Evolutionary conservation across 2,329 filamentous ascomycete genomes (phyloP).

Genomic region (Clonostachys rosea): DNA sequence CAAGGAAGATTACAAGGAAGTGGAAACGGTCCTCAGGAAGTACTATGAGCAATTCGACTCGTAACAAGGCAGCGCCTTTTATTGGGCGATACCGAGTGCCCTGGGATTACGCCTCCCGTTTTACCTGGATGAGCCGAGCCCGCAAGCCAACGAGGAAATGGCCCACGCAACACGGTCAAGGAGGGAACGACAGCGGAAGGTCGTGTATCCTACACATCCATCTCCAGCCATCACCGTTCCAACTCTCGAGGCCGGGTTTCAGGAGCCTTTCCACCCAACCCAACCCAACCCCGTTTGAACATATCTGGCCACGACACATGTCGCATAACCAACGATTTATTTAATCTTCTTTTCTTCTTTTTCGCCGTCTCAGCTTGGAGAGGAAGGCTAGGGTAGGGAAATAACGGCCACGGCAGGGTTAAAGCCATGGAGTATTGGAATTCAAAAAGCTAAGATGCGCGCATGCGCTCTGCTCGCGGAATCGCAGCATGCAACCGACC

Average conservation of each 20-base stretch:
- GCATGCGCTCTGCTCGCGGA: too few relatives aligned
- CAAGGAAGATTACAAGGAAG: constrained; percentile 72
- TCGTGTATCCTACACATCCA: too few relatives aligned
- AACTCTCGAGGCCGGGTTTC: too few relatives aligned
- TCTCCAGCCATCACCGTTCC: too few relatives aligned
- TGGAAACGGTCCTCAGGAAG: constrained; percentile 62
- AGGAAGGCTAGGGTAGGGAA: neutral
- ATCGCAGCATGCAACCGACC: too few relatives aligned
- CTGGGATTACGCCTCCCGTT: too few relatives aligned
- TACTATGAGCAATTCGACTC: constrained; percentile 46
- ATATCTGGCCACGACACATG: too few relatives aligned
- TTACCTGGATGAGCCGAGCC: constrained; percentile 5
- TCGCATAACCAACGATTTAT: too few relatives aligned
- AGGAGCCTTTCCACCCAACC: too few relatives aligned
- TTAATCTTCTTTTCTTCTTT: neutral
- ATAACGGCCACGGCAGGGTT: neutral
- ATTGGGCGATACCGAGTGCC: too few relatives aligned
- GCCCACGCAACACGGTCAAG: neutral
- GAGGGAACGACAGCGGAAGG: neutral
- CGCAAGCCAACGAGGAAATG: neutral
- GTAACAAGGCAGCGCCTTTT: neutral
- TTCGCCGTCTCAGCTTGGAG: neutral
- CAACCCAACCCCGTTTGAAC: too few relatives aligned
- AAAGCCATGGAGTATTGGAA: neutral
- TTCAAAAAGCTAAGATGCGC: neutral